Conservation (phyloP, 2,329 filamentous ascomycete species). For the Teratosphaeria zuluensis region DNA sequence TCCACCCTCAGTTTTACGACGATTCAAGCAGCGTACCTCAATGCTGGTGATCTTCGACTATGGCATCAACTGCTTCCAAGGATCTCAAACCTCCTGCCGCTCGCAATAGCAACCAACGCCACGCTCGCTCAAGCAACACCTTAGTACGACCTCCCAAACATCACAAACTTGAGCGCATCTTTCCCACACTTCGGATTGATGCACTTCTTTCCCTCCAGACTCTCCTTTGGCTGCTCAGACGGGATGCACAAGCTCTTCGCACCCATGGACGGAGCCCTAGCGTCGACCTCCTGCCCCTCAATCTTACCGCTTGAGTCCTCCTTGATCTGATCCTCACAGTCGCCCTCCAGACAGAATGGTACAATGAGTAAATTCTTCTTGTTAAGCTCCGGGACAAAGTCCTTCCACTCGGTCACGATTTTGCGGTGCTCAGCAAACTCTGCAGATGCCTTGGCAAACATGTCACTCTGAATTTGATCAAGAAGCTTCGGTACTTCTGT, state of each 20-base stretch:
- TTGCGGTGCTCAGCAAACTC: conserved; percentile 74
- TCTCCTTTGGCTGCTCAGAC: conserved; percentile 73
- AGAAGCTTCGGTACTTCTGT: conserved; percentile 70
- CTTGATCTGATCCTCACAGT: conserved; percentile 93
- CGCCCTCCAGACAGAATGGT: conserved; percentile 72
- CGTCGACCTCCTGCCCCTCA: conserved; percentile 56
- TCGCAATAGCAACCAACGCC: not conserved
- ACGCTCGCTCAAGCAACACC: not conserved
- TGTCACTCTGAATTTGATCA: conserved; percentile 79
- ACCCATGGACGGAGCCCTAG: conserved; percentile 64
- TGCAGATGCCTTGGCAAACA: conserved; percentile 66
- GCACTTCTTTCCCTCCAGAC: conserved; percentile 67
- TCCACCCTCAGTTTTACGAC: not conserved
- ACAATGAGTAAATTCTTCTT: conserved; percentile 87
- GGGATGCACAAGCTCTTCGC: conserved; percentile 70
- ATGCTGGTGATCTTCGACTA: no score
- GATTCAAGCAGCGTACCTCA: no score
- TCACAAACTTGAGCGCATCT: conserved; percentile 74
- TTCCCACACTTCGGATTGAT: conserved; percentile 75
- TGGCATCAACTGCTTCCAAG: no score
- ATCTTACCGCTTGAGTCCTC: conserved; percentile 71
- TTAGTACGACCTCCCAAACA: conserved; percentile 62
- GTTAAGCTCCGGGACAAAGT: conserved; percentile 84
- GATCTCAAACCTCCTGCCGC: not conserved
- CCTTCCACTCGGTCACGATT: conserved; percentile 73